Evolutionary conservation across 2,329 filamentous ascomycete species (phyloP).

Genomic region (Neofusicoccum umdonicola): DNA sequence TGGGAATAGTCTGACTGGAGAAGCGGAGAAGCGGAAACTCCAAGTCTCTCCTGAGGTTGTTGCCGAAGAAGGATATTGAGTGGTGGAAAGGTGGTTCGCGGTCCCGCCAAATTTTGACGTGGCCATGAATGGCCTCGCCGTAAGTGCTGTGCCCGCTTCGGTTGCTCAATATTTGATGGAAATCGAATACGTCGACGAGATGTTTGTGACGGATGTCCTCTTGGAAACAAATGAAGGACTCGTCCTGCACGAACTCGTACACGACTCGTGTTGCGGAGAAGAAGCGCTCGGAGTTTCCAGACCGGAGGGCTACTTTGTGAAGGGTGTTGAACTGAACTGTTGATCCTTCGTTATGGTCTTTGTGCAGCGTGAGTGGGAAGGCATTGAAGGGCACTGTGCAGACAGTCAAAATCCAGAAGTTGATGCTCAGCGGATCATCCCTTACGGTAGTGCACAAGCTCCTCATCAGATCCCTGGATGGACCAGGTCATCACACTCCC

Average conservation of each 20-base stretch:
- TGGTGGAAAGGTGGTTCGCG: conserved; percentile 8
- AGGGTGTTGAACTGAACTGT: conserved; percentile 3
- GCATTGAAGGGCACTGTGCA: not conserved
- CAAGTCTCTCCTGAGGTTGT: not conserved
- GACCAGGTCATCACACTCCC: conserved; percentile 4
- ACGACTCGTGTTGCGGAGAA: not conserved
- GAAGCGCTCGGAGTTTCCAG: not conserved
- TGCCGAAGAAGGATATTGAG: conserved; percentile 12
- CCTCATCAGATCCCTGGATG: not conserved
- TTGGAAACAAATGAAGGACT: conserved; percentile 3
- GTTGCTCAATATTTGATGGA: not conserved
- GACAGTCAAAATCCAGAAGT: not conserved
- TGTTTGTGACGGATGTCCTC: conserved; percentile 5
- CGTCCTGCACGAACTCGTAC: conserved; percentile 2
- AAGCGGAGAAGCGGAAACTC: conserved; percentile 4
- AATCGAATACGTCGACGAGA: not conserved
- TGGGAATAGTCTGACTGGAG: not conserved
- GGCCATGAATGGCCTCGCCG: conserved; percentile 9
- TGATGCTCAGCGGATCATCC: no score
- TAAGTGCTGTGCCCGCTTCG: not conserved
- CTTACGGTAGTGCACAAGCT: conserved; percentile 7
- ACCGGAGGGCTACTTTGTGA: not conserved
- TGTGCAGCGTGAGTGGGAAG: conserved; percentile 4
- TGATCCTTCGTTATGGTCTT: not conserved
- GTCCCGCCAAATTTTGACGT: conserved; percentile 6